A percentile compares a stretch with the other conserved stretches of the same genome.
Evolutionary conservation across 129 eudicot genomes (phyloP).

Genomic region (Tanacetum coccineum): DNA sequence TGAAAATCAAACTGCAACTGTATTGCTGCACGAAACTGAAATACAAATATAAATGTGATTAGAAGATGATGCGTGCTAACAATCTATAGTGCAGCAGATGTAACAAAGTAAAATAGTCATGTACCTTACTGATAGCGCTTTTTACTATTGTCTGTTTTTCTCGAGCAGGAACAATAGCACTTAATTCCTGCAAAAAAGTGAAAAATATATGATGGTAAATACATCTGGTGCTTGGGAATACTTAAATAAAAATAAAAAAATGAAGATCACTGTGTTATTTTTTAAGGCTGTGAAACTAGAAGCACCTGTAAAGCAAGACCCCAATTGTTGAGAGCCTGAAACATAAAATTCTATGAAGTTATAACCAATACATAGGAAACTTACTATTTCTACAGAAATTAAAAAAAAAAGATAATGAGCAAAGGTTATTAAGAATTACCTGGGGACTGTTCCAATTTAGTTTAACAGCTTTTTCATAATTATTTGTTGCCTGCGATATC

Average conservation of each 20-base stretch:
- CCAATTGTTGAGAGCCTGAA: constrained; percentile 92
- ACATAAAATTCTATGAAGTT: constrained; percentile 15
- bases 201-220: not conserved
- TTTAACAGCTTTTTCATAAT: constrained; percentile 89
- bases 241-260: not conserved
- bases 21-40: constrained; percentile 95
- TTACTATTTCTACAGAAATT: not conserved
- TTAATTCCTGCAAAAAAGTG: constrained; percentile 60
- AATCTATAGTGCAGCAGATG: not conserved
- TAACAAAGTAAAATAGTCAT: not conserved
- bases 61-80: not conserved
- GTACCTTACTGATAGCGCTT: constrained; percentile 90
- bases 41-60: constrained; percentile 8
- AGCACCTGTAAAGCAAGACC: constrained; percentile 90
- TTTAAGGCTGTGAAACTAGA: constrained; percentile 16
- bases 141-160: constrained; percentile 86
- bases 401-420: not conserved
- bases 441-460: constrained; percentile 97
- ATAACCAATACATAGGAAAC: constrained; percentile 18
- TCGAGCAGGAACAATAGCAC: constrained; percentile 93
- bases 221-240: not conserved
- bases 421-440: constrained; percentile 40
- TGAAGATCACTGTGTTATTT: constrained; percentile 1
- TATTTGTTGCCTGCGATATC: constrained; percentile 76
- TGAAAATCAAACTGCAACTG: constrained; percentile 94